Conservation (phyloP, 2,329 filamentous ascomycete species). For the Aspergillus arachidicola region DNA sequence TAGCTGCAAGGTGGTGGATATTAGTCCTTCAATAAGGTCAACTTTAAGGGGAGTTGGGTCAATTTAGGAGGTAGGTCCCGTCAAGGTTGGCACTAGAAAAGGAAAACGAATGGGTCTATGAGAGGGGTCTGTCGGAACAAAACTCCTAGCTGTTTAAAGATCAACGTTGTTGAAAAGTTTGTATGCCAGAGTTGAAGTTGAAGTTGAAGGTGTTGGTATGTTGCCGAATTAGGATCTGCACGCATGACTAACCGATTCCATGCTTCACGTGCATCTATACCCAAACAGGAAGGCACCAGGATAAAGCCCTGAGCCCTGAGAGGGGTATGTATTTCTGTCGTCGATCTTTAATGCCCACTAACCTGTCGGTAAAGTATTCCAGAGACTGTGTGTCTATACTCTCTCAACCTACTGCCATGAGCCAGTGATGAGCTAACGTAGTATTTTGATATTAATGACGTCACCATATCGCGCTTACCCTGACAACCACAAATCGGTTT, state of each 20-base stretch:
- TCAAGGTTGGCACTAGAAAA: neutral
- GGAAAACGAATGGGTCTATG: neutral
- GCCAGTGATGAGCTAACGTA: conserved; percentile 1
- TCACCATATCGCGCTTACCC: neutral
- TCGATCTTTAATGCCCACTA: too few species aligned
- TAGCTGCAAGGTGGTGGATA: neutral
- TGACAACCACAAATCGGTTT: neutral
- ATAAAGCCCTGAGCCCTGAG: neutral
- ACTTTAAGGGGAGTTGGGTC: neutral
- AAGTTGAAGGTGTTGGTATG: neutral
- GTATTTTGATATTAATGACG: conserved; percentile 3
- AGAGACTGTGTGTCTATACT: too few species aligned
- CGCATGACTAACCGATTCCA: neutral
- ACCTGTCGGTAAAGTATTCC: too few species aligned
- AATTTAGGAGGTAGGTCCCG: neutral
- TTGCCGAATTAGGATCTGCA: neutral
- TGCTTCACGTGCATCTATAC: neutral
- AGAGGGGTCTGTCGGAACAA: neutral
- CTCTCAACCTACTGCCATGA: neutral
- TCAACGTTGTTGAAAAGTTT: neutral
- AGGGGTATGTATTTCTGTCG: neutral
- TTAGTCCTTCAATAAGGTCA: neutral
- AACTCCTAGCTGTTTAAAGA: neutral
- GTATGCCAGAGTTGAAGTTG: neutral
- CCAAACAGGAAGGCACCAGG: neutral